Evolutionary conservation across 2,329 filamentous ascomycete species (phyloP).

Genomic region (Colletotrichum navitas): DNA sequence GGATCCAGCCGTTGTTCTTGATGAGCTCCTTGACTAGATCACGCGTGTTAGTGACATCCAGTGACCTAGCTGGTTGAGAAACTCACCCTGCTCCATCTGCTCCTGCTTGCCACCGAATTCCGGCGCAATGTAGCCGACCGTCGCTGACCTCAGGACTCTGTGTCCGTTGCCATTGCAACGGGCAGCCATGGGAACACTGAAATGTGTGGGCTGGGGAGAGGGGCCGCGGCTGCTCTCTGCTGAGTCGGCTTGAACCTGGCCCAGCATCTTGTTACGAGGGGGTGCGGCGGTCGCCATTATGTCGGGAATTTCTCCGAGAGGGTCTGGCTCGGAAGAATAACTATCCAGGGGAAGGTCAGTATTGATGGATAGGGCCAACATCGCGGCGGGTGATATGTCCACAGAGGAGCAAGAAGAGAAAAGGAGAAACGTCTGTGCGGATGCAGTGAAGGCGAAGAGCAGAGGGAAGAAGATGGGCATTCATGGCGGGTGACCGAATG

Average conservation of each 20-base stretch:
- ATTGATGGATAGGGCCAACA: slow-evolving; percentile 54
- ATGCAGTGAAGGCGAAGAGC: background rate
- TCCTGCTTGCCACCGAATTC: slow-evolving; percentile 93
- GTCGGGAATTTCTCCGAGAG: slow-evolving; percentile 49
- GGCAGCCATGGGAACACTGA: slow-evolving; percentile 74
- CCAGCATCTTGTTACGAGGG: slow-evolving; percentile 57
- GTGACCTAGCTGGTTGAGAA: background rate
- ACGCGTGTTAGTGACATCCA: slow-evolving; percentile 4
- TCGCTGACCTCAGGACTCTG: slow-evolving; percentile 85
- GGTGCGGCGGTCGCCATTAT: slow-evolving; percentile 51
- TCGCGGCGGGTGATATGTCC: slow-evolving; percentile 44
- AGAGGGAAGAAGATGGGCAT: slow-evolving; percentile 2
- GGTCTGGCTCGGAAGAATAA: slow-evolving; percentile 56
- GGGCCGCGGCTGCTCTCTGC: slow-evolving; percentile 71
- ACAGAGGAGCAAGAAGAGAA: slow-evolving; percentile 3
- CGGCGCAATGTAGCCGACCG: slow-evolving; percentile 93
- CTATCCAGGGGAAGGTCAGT: slow-evolving; percentile 59
- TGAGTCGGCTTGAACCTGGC: slow-evolving; percentile 56
- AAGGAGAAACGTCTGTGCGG: background rate
- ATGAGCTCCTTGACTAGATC: slow-evolving; percentile 82
- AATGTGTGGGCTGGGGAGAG: slow-evolving; percentile 89
- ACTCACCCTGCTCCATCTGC: slow-evolving; percentile 85
- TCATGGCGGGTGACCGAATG: slow-evolving; percentile 17
- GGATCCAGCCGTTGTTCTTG: slow-evolving; percentile 86
- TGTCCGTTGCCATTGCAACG: slow-evolving; percentile 71